Evolutionary conservation across 192 early-diverging fungal genomes (phyloP), one percentile per base, ranked within the genome.

Genomic region (Radiomyces spectabilis): DNA sequence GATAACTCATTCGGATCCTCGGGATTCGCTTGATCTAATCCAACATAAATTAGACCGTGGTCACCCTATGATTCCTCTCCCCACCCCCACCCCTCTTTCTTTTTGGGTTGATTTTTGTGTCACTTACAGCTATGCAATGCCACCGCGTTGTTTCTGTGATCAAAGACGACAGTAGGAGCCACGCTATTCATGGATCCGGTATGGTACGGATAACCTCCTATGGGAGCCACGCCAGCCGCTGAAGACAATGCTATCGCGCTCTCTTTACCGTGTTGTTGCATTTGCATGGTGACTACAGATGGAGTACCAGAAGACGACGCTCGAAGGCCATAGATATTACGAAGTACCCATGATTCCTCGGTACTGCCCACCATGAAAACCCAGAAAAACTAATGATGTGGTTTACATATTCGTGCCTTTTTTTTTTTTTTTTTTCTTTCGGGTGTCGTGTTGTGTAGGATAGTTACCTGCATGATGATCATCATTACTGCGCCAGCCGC

Each of bases 1-100:
- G 84, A 83, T n/a, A 97, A 66, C 63, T 97, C 94, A 61, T 88
- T 91, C 18, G 85, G 85, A 70, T 97, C 94, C 25, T 87, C 86
- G 0, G 84, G 79, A 70, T 86, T 97, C 32, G 94, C 91, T 21
- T 87, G 78, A 64, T 97, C 81, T 80, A 42, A 29, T n/a, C n/a
- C n/a, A n/a, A n/a, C n/a, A n/a, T n/a, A n/a, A n/a, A n/a, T n/a
- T n/a, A n/a, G n/a, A n/a, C n/a, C n/a, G n/a, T n/a, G n/a, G n/a
- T n/a, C n/a, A n/a, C n/a, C n/a, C n/a, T n/a, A n/a, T n/a, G n/a
- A n/a, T n/a, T n/a, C n/a, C n/a, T n/a, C n/a, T n/a, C n/a, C n/a
- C n/a, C n/a, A n/a, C n/a, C n/a, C n/a, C n/a, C n/a, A n/a, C n/a
- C n/a, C n/a, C n/a, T n/a, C n/a, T n/a, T n/a, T n/a, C n/a, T n/a